A percentile compares a stretch with the other conserved stretches of the same genome.
phyloP scores from a whole-genome alignment of 257 asterid genomes.

The Oldenlandia corymbosa region DNA sequence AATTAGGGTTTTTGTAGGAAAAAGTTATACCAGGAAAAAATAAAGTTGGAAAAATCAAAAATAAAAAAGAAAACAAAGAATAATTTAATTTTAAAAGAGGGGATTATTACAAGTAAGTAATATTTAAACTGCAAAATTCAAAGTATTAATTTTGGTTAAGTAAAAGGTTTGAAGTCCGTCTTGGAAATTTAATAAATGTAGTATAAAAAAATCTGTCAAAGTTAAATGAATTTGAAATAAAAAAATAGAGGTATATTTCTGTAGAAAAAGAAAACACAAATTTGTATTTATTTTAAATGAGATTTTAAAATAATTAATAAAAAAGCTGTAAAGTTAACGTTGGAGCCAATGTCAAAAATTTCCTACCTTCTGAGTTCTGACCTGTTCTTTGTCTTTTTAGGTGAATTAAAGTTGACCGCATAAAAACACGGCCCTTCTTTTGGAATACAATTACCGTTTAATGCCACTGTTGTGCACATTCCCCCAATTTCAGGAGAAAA shows the following conservation, averaged over 20 bases:
- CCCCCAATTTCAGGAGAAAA: too few relatives aligned
- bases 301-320: conserved; percentile 37
- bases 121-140: conserved; percentile 61
- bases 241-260: conserved; percentile 24
- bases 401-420: conserved; percentile 52
- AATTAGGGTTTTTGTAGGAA: conserved; percentile 57
- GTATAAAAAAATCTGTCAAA: conserved; percentile 35
- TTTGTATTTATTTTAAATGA: conserved; percentile 26
- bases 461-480: conserved; percentile 26
- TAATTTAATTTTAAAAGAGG: conserved; percentile 33
- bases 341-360: conserved; percentile 48
- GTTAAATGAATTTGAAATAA: conserved; percentile 38
- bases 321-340: conserved; percentile 73
- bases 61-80: conserved; percentile 28
- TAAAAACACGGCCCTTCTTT: conserved; percentile 26
- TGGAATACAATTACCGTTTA: conserved; percentile 30
- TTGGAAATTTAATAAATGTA: conserved; percentile 60
- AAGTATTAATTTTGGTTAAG: conserved; percentile 78
- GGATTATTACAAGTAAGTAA: conserved; percentile 33
- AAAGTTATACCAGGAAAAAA: conserved; percentile 32
- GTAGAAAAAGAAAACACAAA: conserved; percentile 20
- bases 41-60: conserved; percentile 27
- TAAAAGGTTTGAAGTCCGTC: conserved; percentile 83
- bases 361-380: conserved; percentile 62
- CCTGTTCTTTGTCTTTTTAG: conserved; percentile 67